phyloP scores from a whole-genome alignment of 805 yeast genomes.

The Saccharomycopsis sp. region DNA sequence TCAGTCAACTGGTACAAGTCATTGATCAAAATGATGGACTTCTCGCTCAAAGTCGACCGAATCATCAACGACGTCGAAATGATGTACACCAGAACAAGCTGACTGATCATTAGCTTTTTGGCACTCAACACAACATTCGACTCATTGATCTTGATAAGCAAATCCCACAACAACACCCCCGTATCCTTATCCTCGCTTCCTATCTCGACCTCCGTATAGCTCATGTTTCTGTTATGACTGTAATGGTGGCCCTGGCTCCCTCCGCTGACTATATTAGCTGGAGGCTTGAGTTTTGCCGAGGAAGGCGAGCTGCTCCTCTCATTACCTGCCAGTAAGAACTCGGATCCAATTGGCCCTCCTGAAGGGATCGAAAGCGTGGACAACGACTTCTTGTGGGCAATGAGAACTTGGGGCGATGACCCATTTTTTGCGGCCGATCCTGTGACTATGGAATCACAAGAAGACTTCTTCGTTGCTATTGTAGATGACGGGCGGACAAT shows the following conservation, averaged over 20 bases:
- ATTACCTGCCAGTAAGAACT: not conserved
- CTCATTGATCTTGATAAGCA: constrained; percentile 3
- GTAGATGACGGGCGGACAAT: not conserved
- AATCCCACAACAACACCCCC: not conserved
- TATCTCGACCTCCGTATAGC: not conserved
- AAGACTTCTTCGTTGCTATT: not conserved
- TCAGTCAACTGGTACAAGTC: constrained; percentile 4
- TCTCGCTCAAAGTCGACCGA: constrained; percentile 9
- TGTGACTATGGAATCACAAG: not conserved
- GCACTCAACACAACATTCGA: constrained; percentile 6
- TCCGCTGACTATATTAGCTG: not conserved
- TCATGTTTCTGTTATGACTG: not conserved
- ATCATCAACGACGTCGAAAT: constrained; percentile 17
- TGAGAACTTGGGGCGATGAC: not conserved
- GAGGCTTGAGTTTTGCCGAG: not conserved
- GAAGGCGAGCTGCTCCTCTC: not conserved
- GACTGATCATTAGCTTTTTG: constrained; percentile 11
- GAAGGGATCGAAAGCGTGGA: not conserved
- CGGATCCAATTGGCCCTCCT: not conserved
- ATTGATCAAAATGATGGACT: constrained; percentile 12
- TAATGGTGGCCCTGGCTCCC: not conserved
- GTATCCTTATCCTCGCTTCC: not conserved
- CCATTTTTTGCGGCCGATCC: not conserved
- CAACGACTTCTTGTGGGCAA: not conserved
- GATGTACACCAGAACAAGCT: constrained; percentile 12